phyloP scores from a whole-genome alignment of 2,329 filamentous ascomycete genomes.

The Epichloe sp. region DNA sequence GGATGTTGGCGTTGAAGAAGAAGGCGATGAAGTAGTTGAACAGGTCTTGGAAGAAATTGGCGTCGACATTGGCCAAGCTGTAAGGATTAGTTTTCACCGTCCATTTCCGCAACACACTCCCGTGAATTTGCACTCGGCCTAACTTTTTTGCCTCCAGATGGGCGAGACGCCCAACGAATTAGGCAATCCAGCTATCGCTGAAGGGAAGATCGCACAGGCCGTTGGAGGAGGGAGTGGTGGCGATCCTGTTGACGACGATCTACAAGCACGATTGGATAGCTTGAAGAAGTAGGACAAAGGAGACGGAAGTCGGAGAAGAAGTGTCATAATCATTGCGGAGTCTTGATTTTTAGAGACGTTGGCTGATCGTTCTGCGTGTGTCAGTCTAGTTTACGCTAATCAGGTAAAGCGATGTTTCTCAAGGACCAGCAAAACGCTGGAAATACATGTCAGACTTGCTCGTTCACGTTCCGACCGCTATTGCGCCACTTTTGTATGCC shows the following conservation, averaged over 20 bases:
- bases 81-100: slow-evolving; percentile 33
- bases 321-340: not conserved
- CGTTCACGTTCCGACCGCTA: not conserved
- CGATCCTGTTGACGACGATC: slow-evolving; percentile 71
- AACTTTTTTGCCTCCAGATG: slow-evolving; percentile 43
- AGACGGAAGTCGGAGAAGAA: not conserved
- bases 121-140: not conserved
- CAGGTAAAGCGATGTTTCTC: not conserved
- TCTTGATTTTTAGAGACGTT: not conserved
- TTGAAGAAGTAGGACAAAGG: slow-evolving; percentile 40
- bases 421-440: not conserved
- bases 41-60: slow-evolving; percentile 96
- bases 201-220: slow-evolving; percentile 74
- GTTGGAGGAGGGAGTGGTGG: slow-evolving; percentile 46
- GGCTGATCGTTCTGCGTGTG: not conserved
- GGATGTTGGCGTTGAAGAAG: slow-evolving; percentile 79
- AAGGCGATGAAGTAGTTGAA: slow-evolving; percentile 92
- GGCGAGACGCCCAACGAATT: slow-evolving; percentile 82
- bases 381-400: not conserved
- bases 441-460: not conserved
- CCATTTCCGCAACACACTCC: not conserved
- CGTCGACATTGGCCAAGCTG: slow-evolving; percentile 78
- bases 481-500: not conserved
- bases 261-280: slow-evolving; percentile 87
- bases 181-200: slow-evolving; percentile 57